Percentiles rank a stretch among this genome's conserved stretches.
Evolutionary conservation across 208 protist genomes (phyloP).

Genomic region (Novymonas esmeraldas): DNA sequence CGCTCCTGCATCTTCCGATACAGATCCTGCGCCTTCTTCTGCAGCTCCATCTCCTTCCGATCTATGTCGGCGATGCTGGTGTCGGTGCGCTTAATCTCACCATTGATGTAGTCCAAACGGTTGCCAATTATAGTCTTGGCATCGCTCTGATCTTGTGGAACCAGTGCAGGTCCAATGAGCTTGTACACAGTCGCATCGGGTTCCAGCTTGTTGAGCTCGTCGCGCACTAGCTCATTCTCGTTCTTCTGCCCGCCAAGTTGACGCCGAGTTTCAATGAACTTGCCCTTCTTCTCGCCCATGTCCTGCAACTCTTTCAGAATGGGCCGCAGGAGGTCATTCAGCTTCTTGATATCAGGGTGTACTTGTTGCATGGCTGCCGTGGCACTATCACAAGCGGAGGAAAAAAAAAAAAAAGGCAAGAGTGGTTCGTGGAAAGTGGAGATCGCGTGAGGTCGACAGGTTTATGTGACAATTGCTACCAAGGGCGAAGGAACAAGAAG

Average conservation of each 20-base stretch:
- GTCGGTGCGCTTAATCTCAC: slow-evolving; percentile 87
- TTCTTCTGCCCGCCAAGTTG: slow-evolving; percentile 93
- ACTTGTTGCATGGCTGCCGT: slow-evolving; percentile 61
- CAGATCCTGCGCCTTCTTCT: slow-evolving; percentile 77
- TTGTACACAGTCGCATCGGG: slow-evolving; percentile 93
- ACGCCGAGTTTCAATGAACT: slow-evolving; percentile 81
- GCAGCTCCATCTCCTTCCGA: slow-evolving; percentile 73
- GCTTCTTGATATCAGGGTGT: slow-evolving; percentile 78
- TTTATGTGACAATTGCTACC: too few relatives aligned
- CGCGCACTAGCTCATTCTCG: slow-evolving; percentile 94
- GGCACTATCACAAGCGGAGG: background rate
- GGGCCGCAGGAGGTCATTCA: slow-evolving; percentile 77
- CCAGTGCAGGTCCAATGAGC: slow-evolving; percentile 94
- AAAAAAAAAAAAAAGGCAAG: background rate
- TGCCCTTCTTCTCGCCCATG: slow-evolving; percentile 84
- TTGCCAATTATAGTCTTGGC: slow-evolving; percentile 91
- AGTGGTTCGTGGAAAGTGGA: too few relatives aligned
- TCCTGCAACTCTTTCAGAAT: slow-evolving; percentile 86
- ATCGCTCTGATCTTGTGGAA: slow-evolving; percentile 92
- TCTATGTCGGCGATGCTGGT: slow-evolving; percentile 77
- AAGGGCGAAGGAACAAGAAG: background rate
- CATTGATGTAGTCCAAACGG: slow-evolving; percentile 94
- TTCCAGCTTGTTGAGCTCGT: slow-evolving; percentile 93
- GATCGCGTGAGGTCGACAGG: too few relatives aligned
- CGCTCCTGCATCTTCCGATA: slow-evolving; percentile 89